Conservation (phyloP, 129 eudicot species). For the Helichrysum umbraculigerum region DNA sequence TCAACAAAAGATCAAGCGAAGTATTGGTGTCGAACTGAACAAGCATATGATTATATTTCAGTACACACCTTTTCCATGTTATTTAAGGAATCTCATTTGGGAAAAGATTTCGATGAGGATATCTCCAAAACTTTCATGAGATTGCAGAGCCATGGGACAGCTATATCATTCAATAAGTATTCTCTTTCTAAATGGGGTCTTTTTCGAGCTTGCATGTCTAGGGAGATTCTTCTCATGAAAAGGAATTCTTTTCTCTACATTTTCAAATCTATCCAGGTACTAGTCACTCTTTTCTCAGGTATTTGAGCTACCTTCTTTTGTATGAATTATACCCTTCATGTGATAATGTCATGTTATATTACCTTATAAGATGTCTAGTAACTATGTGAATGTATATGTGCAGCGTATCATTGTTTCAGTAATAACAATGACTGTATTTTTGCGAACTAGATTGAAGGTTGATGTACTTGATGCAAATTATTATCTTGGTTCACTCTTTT, state of each 20-base stretch:
- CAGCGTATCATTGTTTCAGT: constrained; percentile 58
- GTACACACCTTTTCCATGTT: background rate
- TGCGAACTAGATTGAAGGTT: constrained; percentile 53
- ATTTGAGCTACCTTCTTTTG: no score
- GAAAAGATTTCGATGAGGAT: background rate
- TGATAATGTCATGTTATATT: no score
- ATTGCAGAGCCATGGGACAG: constrained; percentile 2
- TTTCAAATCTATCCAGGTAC: constrained; percentile 46
- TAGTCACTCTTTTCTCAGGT: no score
- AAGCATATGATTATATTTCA: constrained; percentile 42
- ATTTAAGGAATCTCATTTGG: constrained; percentile 10
- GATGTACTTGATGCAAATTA: constrained; percentile 57
- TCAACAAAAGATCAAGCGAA: constrained; percentile 71
- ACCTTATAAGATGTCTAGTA: no score
- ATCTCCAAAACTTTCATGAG: constrained; percentile 13
- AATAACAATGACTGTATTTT: constrained; percentile 65
- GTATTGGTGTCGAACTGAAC: constrained; percentile 46
- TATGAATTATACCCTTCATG: no score
- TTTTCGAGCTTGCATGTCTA: constrained; percentile 37
- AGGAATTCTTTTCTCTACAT: constrained; percentile 13
- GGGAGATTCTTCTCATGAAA: constrained; percentile 58
- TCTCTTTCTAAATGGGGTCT: constrained; percentile 16
- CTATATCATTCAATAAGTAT: constrained; percentile 13
- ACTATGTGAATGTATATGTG: constrained; percentile 25
- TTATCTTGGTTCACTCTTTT: constrained; percentile 70